phyloP scores from a whole-genome alignment of 805 yeast genomes.

The Candida corydali region DNA sequence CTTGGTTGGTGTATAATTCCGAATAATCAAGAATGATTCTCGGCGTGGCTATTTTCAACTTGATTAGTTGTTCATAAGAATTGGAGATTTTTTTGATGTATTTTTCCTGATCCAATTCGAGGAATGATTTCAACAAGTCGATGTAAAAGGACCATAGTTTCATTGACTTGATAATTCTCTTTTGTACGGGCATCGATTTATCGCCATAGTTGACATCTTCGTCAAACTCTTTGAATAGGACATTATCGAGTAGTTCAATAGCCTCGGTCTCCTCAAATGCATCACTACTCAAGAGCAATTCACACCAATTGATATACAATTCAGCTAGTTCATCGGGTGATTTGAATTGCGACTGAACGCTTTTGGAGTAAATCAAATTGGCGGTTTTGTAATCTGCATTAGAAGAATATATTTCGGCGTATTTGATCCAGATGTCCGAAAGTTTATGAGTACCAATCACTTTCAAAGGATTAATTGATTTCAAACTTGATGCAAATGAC shows the following conservation, averaged over 20 bases:
- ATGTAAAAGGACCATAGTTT: conserved; percentile 72
- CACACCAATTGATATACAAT: conserved; percentile 75
- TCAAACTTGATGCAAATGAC: conserved; percentile 63
- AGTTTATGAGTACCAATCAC: conserved; percentile 31
- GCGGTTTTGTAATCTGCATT: conserved; percentile 56
- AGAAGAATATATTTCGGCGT: conserved; percentile 60
- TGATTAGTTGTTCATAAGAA: conserved; percentile 28
- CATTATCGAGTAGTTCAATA: conserved; percentile 27
- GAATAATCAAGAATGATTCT: conserved; percentile 64
- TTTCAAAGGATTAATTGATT: conserved; percentile 58
- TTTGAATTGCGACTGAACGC: conserved; percentile 66
- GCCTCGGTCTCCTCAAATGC: conserved; percentile 44
- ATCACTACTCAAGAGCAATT: conserved; percentile 50
- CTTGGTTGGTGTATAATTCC: conserved; percentile 42
- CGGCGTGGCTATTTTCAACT: conserved; percentile 65
- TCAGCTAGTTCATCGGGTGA: conserved; percentile 60
- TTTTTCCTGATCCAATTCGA: conserved; percentile 30
- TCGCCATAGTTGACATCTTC: conserved; percentile 30
- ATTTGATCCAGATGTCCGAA: conserved; percentile 64
- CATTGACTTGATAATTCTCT: conserved; percentile 54
- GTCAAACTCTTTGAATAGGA: conserved; percentile 18
- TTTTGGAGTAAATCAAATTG: conserved; percentile 56
- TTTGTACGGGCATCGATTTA: conserved; percentile 47
- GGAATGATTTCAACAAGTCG: conserved; percentile 59
- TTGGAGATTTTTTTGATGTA: conserved; percentile 16